Conservation (phyloP, 345 rosid genomes). For the Eucalyptus cloeziana region DNA sequence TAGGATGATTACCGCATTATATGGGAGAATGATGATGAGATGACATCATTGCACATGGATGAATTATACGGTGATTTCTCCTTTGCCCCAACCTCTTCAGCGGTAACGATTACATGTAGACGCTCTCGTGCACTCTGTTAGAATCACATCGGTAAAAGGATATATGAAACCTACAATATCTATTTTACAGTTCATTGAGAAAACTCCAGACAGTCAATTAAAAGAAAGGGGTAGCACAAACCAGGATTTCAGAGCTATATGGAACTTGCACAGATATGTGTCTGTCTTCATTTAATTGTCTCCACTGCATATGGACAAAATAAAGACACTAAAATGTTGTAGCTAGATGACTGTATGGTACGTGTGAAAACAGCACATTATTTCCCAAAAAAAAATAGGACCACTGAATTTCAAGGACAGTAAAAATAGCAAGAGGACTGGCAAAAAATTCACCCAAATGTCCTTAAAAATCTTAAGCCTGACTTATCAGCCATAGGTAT, state of each 20-base stretch:
- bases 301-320: slow-evolving; percentile 37
- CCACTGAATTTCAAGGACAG: neutral
- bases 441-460: neutral
- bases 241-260: slow-evolving; percentile 42
- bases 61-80: slow-evolving; percentile 81
- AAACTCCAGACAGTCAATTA: neutral
- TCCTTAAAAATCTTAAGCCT: neutral
- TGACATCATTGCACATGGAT: slow-evolving; percentile 47
- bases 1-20: slow-evolving; percentile 55
- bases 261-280: slow-evolving; percentile 65
- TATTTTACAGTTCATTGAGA: neutral
- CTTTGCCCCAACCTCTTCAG: slow-evolving; percentile 80
- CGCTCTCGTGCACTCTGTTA: slow-evolving; percentile 50
- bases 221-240: slow-evolving; percentile 15
- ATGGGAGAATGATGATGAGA: slow-evolving; percentile 62
- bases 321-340: neutral
- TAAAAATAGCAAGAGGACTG: neutral
- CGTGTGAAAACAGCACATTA: neutral
- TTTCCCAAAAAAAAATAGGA: neutral
- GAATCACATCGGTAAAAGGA: neutral
- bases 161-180: neutral
- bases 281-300: slow-evolving; percentile 48
- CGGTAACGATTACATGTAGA: slow-evolving; percentile 61
- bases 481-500: neutral
- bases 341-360: neutral